Evolutionary conservation across 1,284 basidiomycete genomes (phyloP).

Genomic region (Trichosporon coremiiforme): DNA sequence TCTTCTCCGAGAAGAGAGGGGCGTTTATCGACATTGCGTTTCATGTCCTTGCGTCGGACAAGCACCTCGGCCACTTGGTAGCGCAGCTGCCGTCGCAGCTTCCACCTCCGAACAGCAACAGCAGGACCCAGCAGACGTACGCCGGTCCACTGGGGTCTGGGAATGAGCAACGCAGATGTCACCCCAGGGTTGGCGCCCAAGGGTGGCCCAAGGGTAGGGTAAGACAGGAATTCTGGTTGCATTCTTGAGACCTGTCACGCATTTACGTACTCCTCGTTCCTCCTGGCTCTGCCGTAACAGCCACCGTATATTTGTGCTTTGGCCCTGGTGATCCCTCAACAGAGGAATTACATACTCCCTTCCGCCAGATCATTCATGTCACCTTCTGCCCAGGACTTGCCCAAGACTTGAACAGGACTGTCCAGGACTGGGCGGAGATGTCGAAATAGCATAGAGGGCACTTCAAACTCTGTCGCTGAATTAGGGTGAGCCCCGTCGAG

Average conservation of each 20-base stretch:
- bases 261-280: constrained; percentile 5
- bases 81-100: background rate
- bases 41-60: background rate
- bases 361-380: background rate
- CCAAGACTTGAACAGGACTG: too few relatives aligned
- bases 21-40: background rate
- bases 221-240: constrained; percentile 15
- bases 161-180: background rate
- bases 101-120: background rate
- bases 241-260: constrained; percentile 8
- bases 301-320: constrained; percentile 4
- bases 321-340: background rate
- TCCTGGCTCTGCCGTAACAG: background rate
- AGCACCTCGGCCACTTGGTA: background rate
- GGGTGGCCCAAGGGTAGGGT: constrained; percentile 7
- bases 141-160: constrained; percentile 3
- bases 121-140: background rate
- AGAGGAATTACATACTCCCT: background rate
- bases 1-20: constrained; percentile 5
- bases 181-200: background rate
- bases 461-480: constrained; percentile 2
- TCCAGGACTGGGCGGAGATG: background rate
- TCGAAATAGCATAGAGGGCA: background rate
- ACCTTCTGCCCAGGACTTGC: background rate
- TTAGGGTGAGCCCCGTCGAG: background rate